Base-by-base conservation (phyloP, 371 early-diverging fungal genomes). In the Mucor saturninus region DNA sequence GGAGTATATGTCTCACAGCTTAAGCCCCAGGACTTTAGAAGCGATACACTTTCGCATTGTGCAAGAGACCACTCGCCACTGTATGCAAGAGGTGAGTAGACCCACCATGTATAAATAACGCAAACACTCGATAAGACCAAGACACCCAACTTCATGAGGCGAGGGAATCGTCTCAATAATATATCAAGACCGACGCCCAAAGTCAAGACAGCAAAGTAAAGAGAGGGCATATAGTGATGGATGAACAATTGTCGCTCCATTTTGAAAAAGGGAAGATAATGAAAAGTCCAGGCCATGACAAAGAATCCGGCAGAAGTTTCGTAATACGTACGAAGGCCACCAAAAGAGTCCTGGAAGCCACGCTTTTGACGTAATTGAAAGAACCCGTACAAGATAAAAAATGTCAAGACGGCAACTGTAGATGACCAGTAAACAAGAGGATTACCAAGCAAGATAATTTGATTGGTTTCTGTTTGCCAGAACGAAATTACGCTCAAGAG, bases 391-490 rank as follows among this genome's bases (percentile, higher is more conserved):
- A 93, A 64, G 2, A 82, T 78, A 1, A 80, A 69, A 65, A 85
- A 96, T 45, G 86, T 61, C 4, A 84, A 71, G 2, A 92, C 72
- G n/a, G 89, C 83, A 3, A 85, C 75, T 42, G 91, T 85, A 7
- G 91, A 79, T 13, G 85, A 46, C 90, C 96, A 98, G 90, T 96
- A 99, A 6, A 92, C 74, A 40, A 95, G 48, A 10, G 99, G 98
- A 73, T 99, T 99, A n/a, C 99, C 99, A 29, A 99, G 69, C 56
- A 99, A 83, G 66, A 98, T 97, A 66, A 99, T 89, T 57, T 93
- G 92, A 14, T 71, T 63, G 26, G 76, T 69, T 8, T 79, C 77
- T 32, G 72, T 68, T n/a, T 83, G 87, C 97, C 97, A 98, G 80
- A 94, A 96, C 2, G 89, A 86, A 66, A 98, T 94, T 2, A 96